phyloP scores from a whole-genome alignment of 306 rosid species.

The Prunus campanulata region DNA sequence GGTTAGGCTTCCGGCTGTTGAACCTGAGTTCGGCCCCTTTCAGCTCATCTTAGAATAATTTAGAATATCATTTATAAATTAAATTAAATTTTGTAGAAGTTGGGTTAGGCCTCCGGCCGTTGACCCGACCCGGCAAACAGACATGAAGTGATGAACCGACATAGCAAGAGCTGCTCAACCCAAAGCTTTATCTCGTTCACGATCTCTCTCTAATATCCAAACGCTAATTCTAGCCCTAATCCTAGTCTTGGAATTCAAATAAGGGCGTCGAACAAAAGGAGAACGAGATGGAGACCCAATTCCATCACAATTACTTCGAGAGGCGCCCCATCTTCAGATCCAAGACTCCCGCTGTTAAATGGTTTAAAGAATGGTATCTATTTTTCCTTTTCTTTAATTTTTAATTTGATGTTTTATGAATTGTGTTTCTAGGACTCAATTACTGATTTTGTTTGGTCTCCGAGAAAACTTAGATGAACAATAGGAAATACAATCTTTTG shows the following conservation, averaged over 20 bases:
- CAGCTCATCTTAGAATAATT: too few relatives aligned
- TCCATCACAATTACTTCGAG: slow-evolving; percentile 54
- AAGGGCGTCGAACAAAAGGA: not conserved
- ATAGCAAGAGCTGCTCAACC: not conserved
- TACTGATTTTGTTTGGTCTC: slow-evolving; percentile 3
- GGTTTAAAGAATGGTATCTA: slow-evolving; percentile 74
- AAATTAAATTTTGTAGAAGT: not conserved
- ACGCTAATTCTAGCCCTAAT: not conserved
- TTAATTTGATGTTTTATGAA: not conserved
- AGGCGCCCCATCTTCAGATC: slow-evolving; percentile 67
- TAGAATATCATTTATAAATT: too few relatives aligned
- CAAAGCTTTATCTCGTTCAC: not conserved
- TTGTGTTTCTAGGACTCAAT: slow-evolving; percentile 2
- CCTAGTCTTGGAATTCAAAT: not conserved
- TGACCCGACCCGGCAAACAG: not conserved
- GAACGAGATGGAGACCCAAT: slow-evolving; percentile 70
- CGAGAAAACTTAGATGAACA: not conserved
- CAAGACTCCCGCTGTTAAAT: slow-evolving; percentile 71
- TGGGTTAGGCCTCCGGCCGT: not conserved
- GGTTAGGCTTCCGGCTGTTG: too few relatives aligned
- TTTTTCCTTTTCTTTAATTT: not conserved
- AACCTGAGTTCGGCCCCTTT: too few relatives aligned
- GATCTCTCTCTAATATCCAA: not conserved
- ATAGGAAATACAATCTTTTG: not conserved
- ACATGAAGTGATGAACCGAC: not conserved